Percentiles rank a stretch among this genome's conserved stretches.
These are phyloP conservation scores for Afroboletus lepidellus DNA, from an alignment of 1,284 basidiomycete genomes.

Conservation along the genomic window DNA sequence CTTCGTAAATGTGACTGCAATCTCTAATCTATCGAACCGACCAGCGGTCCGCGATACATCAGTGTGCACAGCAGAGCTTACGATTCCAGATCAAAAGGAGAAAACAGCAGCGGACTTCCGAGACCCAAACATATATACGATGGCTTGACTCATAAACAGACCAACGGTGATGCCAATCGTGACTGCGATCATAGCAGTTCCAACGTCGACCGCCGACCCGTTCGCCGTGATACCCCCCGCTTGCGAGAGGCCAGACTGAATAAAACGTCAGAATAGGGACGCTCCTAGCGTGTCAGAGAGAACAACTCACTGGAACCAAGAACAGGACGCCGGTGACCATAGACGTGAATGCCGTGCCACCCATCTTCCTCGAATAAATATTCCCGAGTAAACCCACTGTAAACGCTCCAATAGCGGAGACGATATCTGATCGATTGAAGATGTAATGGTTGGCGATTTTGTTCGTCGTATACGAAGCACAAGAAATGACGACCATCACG, in stretches of 20 bases:
- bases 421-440: constrained; percentile 81
- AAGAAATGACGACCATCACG: constrained; percentile 86
- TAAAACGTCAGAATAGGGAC: constrained; percentile 7
- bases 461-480: constrained; percentile 74
- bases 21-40: constrained; percentile 5
- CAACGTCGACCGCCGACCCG: constrained; percentile 71
- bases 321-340: constrained; percentile 89
- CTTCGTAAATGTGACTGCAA: background rate
- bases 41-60: constrained; percentile 5
- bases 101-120: constrained; percentile 83
- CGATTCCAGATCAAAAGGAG: constrained; percentile 54
- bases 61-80: background rate
- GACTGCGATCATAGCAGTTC: constrained; percentile 83
- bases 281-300: background rate
- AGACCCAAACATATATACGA: constrained; percentile 83
- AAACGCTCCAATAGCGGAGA: constrained; percentile 85
- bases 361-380: constrained; percentile 79
- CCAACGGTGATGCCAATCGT: constrained; percentile 90
- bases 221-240: constrained; percentile 76
- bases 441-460: constrained; percentile 82
- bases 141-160: constrained; percentile 83
- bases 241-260: constrained; percentile 81
- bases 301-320: constrained; percentile 67
- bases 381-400: constrained; percentile 82
- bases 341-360: constrained; percentile 87